These are phyloP conservation scores for Marasmius oreades DNA, from an alignment of 1,284 basidiomycete genomes.

Conservation along the genomic window DNA sequence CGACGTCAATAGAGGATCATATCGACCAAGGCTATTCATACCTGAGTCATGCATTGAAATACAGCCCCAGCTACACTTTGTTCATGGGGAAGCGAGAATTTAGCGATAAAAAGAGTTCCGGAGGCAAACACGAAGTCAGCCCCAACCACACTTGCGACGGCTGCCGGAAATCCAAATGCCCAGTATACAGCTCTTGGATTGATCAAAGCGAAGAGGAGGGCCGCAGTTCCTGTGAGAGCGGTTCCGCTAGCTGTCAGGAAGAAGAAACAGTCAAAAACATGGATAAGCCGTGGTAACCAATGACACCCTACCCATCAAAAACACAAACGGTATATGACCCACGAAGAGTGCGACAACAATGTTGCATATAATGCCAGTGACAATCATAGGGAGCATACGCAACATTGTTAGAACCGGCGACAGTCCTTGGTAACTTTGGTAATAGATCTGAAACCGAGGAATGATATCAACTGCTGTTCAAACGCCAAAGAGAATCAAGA, in stretches of 20 bases:
- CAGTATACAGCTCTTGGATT: conserved; percentile 62
- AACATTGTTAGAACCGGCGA: conserved; percentile 69
- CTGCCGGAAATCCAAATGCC: conserved; percentile 78
- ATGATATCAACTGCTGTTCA: background rate
- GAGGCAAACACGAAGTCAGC: conserved; percentile 78
- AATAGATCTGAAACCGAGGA: conserved; percentile 49
- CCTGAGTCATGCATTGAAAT: conserved; percentile 75
- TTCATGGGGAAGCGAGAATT: conserved; percentile 67
- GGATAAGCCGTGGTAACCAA: background rate
- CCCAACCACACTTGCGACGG: conserved; percentile 69
- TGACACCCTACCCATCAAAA: conserved; percentile 47
- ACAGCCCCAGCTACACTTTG: conserved; percentile 76
- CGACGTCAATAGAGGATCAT: conserved; percentile 8
- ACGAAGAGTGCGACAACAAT: conserved; percentile 63
- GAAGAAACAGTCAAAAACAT: background rate
- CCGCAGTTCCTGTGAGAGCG: conserved; percentile 57
- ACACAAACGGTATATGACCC: conserved; percentile 50
- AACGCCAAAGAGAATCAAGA: background rate
- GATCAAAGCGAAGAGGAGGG: conserved; percentile 73
- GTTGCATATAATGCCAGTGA: conserved; percentile 70
- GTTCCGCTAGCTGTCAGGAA: conserved; percentile 48
- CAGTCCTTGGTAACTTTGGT: conserved; percentile 57
- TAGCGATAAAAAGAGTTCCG: conserved; percentile 76
- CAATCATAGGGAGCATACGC: conserved; percentile 73
- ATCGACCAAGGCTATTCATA: conserved; percentile 17